Evolutionary conservation across 176 grass and related monocot species (phyloP).

Genomic region (Raddia guianensis): DNA sequence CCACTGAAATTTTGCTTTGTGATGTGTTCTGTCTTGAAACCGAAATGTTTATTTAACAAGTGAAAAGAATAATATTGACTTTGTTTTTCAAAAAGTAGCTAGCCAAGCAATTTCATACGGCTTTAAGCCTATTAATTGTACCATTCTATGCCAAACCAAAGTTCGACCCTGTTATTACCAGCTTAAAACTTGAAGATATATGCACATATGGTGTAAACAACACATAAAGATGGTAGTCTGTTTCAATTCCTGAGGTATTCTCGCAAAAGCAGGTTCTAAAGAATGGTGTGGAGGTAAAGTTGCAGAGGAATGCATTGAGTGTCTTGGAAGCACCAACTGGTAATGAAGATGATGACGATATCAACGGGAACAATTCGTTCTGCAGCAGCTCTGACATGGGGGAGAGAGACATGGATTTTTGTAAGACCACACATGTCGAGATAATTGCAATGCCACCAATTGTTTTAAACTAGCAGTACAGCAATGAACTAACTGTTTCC

Average conservation of each 20-base stretch:
- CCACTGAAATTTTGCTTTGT: conserved; percentile 35
- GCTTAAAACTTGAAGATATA: conserved; percentile 7
- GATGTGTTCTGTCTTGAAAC: neutral
- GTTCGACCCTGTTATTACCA: neutral
- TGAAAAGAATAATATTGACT: neutral
- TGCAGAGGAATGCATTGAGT: conserved; percentile 84
- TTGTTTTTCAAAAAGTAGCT: conserved; percentile 11
- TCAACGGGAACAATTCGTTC: conserved; percentile 60
- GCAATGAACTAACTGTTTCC: neutral
- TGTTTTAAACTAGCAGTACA: neutral
- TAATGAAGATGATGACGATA: conserved; percentile 51
- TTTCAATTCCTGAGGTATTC: conserved; percentile 12
- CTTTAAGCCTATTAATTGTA: neutral
- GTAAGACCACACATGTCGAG: conserved; percentile 39
- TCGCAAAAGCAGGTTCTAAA: conserved; percentile 62
- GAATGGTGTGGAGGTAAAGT: conserved; percentile 86
- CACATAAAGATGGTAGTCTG: neutral
- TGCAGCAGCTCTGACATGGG: conserved; percentile 73
- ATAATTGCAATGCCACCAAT: neutral
- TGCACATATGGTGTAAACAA: neutral
- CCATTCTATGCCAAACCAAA: neutral
- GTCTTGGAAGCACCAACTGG: conserved; percentile 83
- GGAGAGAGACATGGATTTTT: conserved; percentile 70
- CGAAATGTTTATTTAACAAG: neutral
- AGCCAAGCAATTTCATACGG: neutral